These are phyloP conservation scores for Pythium rishiriense DNA, from an alignment of 352 stramenopile species.

Conservation along the genomic window DNA sequence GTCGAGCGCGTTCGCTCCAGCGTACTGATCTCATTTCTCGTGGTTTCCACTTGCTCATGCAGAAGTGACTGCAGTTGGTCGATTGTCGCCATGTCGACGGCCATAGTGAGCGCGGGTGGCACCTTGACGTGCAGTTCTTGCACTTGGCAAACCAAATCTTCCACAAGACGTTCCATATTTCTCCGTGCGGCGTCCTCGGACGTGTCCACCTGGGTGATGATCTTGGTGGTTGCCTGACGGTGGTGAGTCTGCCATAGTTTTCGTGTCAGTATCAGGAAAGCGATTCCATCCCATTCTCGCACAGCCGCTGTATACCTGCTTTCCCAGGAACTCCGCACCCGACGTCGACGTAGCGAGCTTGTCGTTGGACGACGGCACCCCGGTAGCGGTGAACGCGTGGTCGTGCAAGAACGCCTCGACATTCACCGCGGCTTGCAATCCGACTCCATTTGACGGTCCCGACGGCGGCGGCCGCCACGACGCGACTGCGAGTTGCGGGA, in stretches of 20 bases:
- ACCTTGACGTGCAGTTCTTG: slow-evolving; percentile 26
- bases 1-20: slow-evolving; percentile 16
- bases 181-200: slow-evolving; percentile 13
- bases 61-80: slow-evolving; percentile 29
- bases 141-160: slow-evolving; percentile 32
- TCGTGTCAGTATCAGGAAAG: not conserved
- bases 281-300: not conserved
- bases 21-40: slow-evolving; percentile 17
- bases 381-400: slow-evolving; percentile 9
- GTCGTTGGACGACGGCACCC: not conserved
- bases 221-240: not conserved
- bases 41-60: slow-evolving; percentile 5
- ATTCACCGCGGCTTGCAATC: not conserved
- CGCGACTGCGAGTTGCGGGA: slow-evolving; percentile 26
- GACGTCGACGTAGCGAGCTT: slow-evolving; percentile 6
- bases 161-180: slow-evolving; percentile 31
- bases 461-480: slow-evolving; percentile 3
- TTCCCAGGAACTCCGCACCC: slow-evolving; percentile 1
- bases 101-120: slow-evolving; percentile 22
- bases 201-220: not conserved
- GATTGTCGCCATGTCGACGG: slow-evolving; percentile 16
- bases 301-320: not conserved
- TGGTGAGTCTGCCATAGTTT: not conserved
- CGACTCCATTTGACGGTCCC: not conserved
- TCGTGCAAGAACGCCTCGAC: slow-evolving; percentile 16